Evolutionary conservation across 1,284 basidiomycete species (phyloP), one percentile per base, ranked within the genome.

Genomic region (Tilletia caries): DNA sequence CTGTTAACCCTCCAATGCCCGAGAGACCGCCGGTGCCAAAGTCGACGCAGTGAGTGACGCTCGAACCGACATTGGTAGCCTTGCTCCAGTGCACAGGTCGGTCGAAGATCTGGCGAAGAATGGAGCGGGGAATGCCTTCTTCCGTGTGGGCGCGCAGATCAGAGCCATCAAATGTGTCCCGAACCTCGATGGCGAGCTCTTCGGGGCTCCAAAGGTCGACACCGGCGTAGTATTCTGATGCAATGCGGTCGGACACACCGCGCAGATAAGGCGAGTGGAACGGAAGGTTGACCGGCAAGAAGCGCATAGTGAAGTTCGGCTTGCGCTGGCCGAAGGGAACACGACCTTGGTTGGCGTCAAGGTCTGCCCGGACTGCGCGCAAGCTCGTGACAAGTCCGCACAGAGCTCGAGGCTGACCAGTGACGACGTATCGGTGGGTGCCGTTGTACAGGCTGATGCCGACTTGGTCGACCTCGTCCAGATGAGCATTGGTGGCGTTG

Each of bases 1-100:
- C 89, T 43, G 93, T 95, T 66, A 98, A 87, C 68, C 91, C 90
- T 64, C 95, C 95, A 78, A 98, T 95, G 64, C 95, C 95, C 76
- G 91, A 93, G 70, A 92, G 83, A 37, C 95, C 95, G 73, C 95
- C 95, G 0, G 95, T 93, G 70, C 95, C 96, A 82, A 98, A 98
- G 85, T 80, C 96, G 77, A 98, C 86, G 5, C 92, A 91, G 84
- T 98, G 95, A 3, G 95, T 98, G 0, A 94, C 93, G 10, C 90
- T 88, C 64, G 68, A 69, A 65, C 91, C 88, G 95, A 96, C 78
- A 58, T 90, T 86, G 43, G 92, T 94, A 3, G 94, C 94, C 82
- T 90, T 89, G 65, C 87, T 86, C 96, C 96, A 98, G 85, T 95
- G 90, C 77, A 98, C 95, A 25, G 91, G 92, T 66, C 88, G 88